Evolutionary conservation across 768 basidiomycete genomes (phyloP).

Genomic region (Collybia mongolica): DNA sequence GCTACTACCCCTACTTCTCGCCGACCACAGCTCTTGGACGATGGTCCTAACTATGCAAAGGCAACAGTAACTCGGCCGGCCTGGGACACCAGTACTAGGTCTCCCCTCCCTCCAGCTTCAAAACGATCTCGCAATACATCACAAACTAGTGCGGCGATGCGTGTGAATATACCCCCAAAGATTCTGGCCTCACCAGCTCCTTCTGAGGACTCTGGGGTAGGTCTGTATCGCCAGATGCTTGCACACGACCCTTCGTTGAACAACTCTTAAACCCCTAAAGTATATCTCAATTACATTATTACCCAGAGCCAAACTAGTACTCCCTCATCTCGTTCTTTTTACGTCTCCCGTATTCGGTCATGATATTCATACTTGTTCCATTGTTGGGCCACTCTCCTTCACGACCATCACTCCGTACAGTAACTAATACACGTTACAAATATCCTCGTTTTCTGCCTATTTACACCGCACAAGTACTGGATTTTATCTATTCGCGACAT

Average conservation of each 20-base stretch:
- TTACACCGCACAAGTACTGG: constrained; percentile 21
- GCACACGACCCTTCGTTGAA: constrained; percentile 72
- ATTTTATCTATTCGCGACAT: constrained; percentile 20
- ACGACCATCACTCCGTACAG: constrained; percentile 13
- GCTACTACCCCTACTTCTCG: constrained; percentile 41
- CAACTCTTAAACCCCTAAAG: constrained; percentile 31
- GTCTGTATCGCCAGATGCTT: constrained; percentile 79
- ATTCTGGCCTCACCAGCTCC: constrained; percentile 69
- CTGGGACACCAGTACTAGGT: constrained; percentile 67
- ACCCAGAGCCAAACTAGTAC: constrained; percentile 12
- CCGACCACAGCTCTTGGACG: constrained; percentile 55
- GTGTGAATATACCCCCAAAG: constrained; percentile 37
- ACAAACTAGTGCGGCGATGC: constrained; percentile 64
- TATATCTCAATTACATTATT: constrained; percentile 20
- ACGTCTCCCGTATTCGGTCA: constrained; percentile 9
- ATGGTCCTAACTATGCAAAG: constrained; percentile 60
- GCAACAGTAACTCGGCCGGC: constrained; percentile 75
- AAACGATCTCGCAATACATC: constrained; percentile 74
- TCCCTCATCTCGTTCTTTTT: constrained; percentile 13
- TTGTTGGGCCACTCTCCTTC: constrained; percentile 19
- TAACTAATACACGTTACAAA: constrained; percentile 12
- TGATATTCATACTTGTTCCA: constrained; percentile 15
- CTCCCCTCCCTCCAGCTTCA: constrained; percentile 31
- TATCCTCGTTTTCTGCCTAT: constrained; percentile 19
- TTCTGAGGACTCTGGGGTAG: constrained; percentile 81